These are phyloP conservation scores for Blastobotrys illinoisensis DNA, from an alignment of 1,139 yeast species.

Conservation along the genomic window DNA sequence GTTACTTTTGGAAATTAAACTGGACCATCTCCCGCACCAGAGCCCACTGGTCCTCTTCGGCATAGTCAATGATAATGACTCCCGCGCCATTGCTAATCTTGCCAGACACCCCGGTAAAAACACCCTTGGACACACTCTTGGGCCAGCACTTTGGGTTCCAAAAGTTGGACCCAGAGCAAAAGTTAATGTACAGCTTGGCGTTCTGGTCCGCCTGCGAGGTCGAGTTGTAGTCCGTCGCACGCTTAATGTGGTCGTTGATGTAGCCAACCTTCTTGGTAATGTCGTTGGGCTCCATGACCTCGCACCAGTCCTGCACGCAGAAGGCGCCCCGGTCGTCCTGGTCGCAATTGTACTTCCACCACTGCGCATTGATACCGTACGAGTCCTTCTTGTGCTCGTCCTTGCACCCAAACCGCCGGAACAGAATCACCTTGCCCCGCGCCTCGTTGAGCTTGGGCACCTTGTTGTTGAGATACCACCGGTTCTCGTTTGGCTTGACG, in stretches of 20 bases:
- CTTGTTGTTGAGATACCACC: slow-evolving; percentile 55
- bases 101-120: slow-evolving; percentile 44
- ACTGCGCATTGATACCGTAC: slow-evolving; percentile 64
- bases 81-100: slow-evolving; percentile 52
- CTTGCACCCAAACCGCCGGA: slow-evolving; percentile 65
- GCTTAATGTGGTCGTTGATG: slow-evolving; percentile 51
- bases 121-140: slow-evolving; percentile 51
- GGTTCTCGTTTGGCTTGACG: slow-evolving; percentile 45
- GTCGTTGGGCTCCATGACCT: slow-evolving; percentile 49
- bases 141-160: slow-evolving; percentile 77
- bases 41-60: slow-evolving; percentile 59
- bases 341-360: slow-evolving; percentile 64
- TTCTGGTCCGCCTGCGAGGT: slow-evolving; percentile 37
- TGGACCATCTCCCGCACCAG: slow-evolving; percentile 49
- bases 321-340: slow-evolving; percentile 59
- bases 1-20: slow-evolving; percentile 35
- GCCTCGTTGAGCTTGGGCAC: slow-evolving; percentile 57
- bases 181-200: slow-evolving; percentile 58
- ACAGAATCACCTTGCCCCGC: slow-evolving; percentile 61
- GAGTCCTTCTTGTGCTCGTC: slow-evolving; percentile 34
- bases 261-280: slow-evolving; percentile 53
- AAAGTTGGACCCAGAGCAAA: slow-evolving; percentile 70
- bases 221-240: slow-evolving; percentile 49
- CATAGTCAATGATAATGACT: slow-evolving; percentile 60
- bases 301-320: slow-evolving; percentile 73